Evolutionary conservation across 345 rosid genomes (phyloP).

Genomic region (Erysimum cheiranthoides): DNA sequence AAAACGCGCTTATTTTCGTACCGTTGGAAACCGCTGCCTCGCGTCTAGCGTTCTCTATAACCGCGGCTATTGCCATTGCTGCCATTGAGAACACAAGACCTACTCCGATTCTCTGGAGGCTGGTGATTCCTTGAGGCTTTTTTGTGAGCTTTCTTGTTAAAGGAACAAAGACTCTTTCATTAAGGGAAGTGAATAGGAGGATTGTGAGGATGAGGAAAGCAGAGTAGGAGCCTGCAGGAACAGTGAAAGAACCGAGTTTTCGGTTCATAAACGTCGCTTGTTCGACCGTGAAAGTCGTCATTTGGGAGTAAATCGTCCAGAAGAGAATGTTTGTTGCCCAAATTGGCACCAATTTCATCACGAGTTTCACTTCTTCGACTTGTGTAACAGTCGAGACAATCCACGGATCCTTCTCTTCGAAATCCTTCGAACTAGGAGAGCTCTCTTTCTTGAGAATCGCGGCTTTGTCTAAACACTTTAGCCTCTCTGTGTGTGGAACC

Average conservation of each 20-base stretch:
- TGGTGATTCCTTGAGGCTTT: slow-evolving; percentile 72
- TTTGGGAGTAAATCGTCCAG: slow-evolving; percentile 94
- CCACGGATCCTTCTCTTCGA: slow-evolving; percentile 58
- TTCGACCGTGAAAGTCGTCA: slow-evolving; percentile 88
- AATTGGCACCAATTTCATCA: slow-evolving; percentile 72
- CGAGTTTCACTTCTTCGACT: slow-evolving; percentile 89
- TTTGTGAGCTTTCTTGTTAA: slow-evolving; percentile 60
- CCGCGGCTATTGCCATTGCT: slow-evolving; percentile 77
- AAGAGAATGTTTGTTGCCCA: slow-evolving; percentile 92
- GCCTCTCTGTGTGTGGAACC: slow-evolving; percentile 64
- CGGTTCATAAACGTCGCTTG: slow-evolving; percentile 83
- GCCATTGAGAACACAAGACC: slow-evolving; percentile 69
- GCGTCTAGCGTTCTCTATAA: slow-evolving; percentile 66
- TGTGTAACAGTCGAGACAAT: slow-evolving; percentile 70
- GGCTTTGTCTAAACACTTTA: slow-evolving; percentile 89
- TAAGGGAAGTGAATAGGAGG: slow-evolving; percentile 83
- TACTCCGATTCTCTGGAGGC: slow-evolving; percentile 83
- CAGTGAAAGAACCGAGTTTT: slow-evolving; percentile 54
- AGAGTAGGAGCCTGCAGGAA: slow-evolving; percentile 78
- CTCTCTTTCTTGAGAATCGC: slow-evolving; percentile 52
- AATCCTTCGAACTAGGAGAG: slow-evolving; percentile 37
- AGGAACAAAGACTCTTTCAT: slow-evolving; percentile 78
- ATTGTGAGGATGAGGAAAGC: slow-evolving; percentile 70
- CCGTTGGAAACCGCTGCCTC: slow-evolving; percentile 39
- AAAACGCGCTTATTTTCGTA: slow-evolving; percentile 63